Base-by-base conservation (phyloP, 2,329 filamentous ascomycete species). In the Hypoxylon sp. region DNA sequence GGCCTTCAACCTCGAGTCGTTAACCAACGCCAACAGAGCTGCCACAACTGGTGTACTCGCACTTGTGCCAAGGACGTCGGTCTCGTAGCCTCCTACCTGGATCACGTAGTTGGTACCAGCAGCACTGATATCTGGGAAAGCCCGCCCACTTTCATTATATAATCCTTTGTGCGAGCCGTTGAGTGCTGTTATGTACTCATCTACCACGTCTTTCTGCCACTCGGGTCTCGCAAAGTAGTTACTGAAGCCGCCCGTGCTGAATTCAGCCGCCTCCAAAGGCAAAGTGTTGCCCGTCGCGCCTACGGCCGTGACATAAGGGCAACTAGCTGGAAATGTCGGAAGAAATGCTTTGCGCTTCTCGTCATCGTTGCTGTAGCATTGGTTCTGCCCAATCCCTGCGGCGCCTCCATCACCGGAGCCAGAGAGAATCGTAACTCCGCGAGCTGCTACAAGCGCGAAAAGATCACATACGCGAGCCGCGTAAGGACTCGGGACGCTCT, bases 371-470 rank as follows among this genome's bases (percentile, higher is more conserved):
- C 72, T 75, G 51, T 74, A 68, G 63, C 80, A 84, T 5, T 74
- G 72, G 11, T 47, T 51, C 51, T 74, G 68, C 61, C 79, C 83
- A 4, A 75, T 73, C 6, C 73, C 71, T 7, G 82, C 82, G 5
- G 83, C 74, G 16, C 84, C 64, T 7, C 63, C 58, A 60, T 89
- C 85, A 2, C 86, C 86, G 12, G 78, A 80, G 7, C 77, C 77
- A 63, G 85, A 82, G 43, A 88, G 73, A 8, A 87, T 71, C 0
- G 82, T 79, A 11, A 87, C 79, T 2, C 86, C 86, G 8, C 84
- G 79, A 0, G 80, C 80, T 9, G 82, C 83, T 5, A 88, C 76
- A 58, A 86, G 79, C 4, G 79, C 82, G 55, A 87, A 83, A 37
- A 83, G 72, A 57, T 75, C 74, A 70, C 86, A 88, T 5, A 81